Base-by-base conservation (phyloP, 2,329 filamentous ascomycete species). In the Aspergillus ibericus region DNA sequence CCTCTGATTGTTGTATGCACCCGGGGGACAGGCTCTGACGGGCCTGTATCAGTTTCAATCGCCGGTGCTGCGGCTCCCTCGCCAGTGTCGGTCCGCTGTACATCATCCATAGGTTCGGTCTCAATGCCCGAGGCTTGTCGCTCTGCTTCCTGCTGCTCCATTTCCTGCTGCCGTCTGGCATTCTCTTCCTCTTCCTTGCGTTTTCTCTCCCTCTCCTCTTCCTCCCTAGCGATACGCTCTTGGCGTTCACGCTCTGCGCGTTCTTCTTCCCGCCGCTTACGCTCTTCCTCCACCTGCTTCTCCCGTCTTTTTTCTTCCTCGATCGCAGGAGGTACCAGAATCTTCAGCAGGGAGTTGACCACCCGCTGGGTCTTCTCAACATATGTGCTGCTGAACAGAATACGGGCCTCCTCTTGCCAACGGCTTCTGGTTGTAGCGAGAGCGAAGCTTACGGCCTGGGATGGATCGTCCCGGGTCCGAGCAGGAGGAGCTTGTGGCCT, bases 321-420 rank as follows among this genome's bases (percentile, higher is more conserved):
- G 60, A 96, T 88, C 7, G 93, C 93, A 20, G 90, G 88, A 40
- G 95, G 95, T 2, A 93, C 88, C 61, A 99, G 83, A 40, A 87
- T 77, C 46, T 85, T 87, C 40, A 92, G 80, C 25, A 99, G 83
- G 2, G 86, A 83, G 64, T 85, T 88, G 63, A 88, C 77, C 15
- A 96, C 81, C 54, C 85, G 85, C 60, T 84, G 81, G 2, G 87
- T 84, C 70, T 90, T 90, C 50, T 96, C 92, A 3, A 84, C 72
- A 53, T 88, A 84, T 50, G 78, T 81, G 20, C 81, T 77, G 25
- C 90, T 90, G 74, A 95, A 98, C 0, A 98, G 82, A 73, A 99
- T 87, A 63, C 89, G 88, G 8, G 92, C 88, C 74, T 98, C 96
- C 70, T 97, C 92, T 70, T 90, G 86, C 88, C 96, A 99, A 61